Evolutionary conservation across 371 early-diverging fungal genomes (phyloP).

Genomic region (Lichtheimia ramosa): DNA sequence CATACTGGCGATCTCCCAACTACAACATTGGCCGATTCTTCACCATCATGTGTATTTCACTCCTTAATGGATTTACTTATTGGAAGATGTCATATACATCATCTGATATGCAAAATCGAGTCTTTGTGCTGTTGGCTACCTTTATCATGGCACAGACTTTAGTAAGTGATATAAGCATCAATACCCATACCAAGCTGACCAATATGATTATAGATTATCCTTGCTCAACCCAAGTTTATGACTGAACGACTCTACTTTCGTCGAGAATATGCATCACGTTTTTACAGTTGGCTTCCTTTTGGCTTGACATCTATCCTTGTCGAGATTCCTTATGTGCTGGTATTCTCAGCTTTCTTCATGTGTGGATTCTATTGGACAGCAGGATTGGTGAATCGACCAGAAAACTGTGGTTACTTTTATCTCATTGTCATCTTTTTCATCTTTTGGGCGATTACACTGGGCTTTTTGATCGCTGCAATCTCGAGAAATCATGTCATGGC

Average conservation of each 20-base stretch:
- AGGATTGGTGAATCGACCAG: slow-evolving; percentile 44
- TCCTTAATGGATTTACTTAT: slow-evolving; percentile 58
- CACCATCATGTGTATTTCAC: slow-evolving; percentile 38
- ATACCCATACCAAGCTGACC: background rate
- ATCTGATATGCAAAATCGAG: slow-evolving; percentile 61
- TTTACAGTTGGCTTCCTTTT: slow-evolving; percentile 67
- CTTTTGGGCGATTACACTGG: slow-evolving; percentile 60
- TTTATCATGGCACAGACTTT: slow-evolving; percentile 44
- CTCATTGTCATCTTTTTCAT: slow-evolving; percentile 49
- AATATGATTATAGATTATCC: slow-evolving; percentile 42
- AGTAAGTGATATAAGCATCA: slow-evolving; percentile 15
- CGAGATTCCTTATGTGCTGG: slow-evolving; percentile 55
- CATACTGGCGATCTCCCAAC: slow-evolving; percentile 58
- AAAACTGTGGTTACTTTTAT: slow-evolving; percentile 53
- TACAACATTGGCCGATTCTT: slow-evolving; percentile 62
- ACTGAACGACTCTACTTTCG: slow-evolving; percentile 63
- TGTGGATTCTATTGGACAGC: slow-evolving; percentile 62
- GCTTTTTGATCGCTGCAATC: slow-evolving; percentile 60
- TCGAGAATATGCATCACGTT: slow-evolving; percentile 64
- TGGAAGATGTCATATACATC: slow-evolving; percentile 51
- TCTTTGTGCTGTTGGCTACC: slow-evolving; percentile 69
- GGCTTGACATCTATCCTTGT: slow-evolving; percentile 46
- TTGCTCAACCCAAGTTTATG: slow-evolving; percentile 67
- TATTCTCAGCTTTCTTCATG: slow-evolving; percentile 51
- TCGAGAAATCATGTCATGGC: slow-evolving; percentile 1